Evolutionary conservation across 805 yeast species (phyloP).

Genomic region (Kurtzmaniella fragi): DNA sequence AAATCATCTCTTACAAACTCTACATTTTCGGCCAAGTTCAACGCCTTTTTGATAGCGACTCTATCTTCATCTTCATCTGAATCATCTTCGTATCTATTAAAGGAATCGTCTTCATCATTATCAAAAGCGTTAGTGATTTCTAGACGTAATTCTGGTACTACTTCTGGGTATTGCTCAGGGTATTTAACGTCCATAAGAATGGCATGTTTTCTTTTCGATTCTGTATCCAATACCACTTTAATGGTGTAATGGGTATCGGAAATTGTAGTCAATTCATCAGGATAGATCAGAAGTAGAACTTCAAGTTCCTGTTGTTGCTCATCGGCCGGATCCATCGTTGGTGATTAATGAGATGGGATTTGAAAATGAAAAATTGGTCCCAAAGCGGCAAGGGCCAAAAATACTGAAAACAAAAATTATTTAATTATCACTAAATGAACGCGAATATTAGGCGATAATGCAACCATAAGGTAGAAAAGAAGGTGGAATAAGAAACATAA

Average conservation of each 20-base stretch:
- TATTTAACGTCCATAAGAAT: conserved; percentile 59
- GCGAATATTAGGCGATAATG: too few relatives aligned
- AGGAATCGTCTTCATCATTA: conserved; percentile 20
- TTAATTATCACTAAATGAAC: too few relatives aligned
- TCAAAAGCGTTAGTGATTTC: conserved; percentile 20
- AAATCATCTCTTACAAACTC: conserved; percentile 49
- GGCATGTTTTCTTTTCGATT: conserved; percentile 52
- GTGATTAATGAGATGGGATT: too few relatives aligned
- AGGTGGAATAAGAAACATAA: too few relatives aligned
- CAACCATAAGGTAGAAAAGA: too few relatives aligned
- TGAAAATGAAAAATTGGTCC: too few relatives aligned
- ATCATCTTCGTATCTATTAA: conserved; percentile 33
- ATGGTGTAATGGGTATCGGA: conserved; percentile 52
- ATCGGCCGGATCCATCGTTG: conserved; percentile 64
- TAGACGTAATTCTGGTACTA: conserved; percentile 55
- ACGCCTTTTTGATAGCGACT: conserved; percentile 36
- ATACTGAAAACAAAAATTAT: too few relatives aligned
- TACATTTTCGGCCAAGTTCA: conserved; percentile 54
- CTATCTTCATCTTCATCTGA: conserved; percentile 45
- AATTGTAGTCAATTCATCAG: conserved; percentile 68
- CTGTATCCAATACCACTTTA: conserved; percentile 61
- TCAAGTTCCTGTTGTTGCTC: conserved; percentile 90
- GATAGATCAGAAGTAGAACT: conserved; percentile 85
- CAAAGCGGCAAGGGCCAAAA: too few relatives aligned
- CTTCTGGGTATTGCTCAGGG: conserved; percentile 81